phyloP scores from a whole-genome alignment of 176 grass and related monocot species.

The Saccharum officinarum region DNA sequence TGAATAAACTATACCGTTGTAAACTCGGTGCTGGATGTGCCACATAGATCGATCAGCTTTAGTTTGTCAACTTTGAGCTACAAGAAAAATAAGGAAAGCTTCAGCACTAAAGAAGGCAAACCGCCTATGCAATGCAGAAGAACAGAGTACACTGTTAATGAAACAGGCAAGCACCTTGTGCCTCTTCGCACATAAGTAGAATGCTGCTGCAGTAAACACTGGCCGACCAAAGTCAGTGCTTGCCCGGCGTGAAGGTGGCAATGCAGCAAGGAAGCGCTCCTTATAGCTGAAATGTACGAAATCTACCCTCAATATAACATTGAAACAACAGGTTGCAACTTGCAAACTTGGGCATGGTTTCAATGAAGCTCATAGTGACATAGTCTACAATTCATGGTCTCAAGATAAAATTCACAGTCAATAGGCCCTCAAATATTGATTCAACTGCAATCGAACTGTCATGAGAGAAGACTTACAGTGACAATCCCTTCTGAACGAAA shows the following conservation, averaged over 20 bases:
- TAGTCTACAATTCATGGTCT: not conserved
- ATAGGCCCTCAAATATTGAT: not conserved
- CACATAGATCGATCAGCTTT: conserved; percentile 86
- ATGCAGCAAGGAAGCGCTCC: conserved; percentile 74
- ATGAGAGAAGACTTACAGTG: conserved; percentile 57
- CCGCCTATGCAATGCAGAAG: not conserved
- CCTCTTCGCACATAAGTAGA: conserved; percentile 94
- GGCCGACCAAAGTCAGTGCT: conserved; percentile 81
- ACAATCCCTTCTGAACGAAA: conserved; percentile 80
- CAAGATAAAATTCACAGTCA: not conserved
- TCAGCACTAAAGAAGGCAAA: conserved; percentile 20
- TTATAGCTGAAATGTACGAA: conserved; percentile 62
- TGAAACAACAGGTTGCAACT: not conserved
- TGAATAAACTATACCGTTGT: conserved; percentile 42
- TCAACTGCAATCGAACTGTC: not conserved
- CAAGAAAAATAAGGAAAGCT: not conserved
- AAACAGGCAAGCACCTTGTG: conserved; percentile 64
- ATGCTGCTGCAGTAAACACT: conserved; percentile 84
- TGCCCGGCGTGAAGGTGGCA: conserved; percentile 74
- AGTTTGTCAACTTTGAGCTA: conserved; percentile 97
- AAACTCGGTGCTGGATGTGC: conserved; percentile 90
- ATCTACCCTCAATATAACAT: not conserved
- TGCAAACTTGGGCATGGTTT: not conserved
- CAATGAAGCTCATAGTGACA: not conserved
- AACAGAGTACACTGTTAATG: not conserved